phyloP scores from a whole-genome alignment of 2,329 filamentous ascomycete species.

The Venturia carpophila region DNA sequence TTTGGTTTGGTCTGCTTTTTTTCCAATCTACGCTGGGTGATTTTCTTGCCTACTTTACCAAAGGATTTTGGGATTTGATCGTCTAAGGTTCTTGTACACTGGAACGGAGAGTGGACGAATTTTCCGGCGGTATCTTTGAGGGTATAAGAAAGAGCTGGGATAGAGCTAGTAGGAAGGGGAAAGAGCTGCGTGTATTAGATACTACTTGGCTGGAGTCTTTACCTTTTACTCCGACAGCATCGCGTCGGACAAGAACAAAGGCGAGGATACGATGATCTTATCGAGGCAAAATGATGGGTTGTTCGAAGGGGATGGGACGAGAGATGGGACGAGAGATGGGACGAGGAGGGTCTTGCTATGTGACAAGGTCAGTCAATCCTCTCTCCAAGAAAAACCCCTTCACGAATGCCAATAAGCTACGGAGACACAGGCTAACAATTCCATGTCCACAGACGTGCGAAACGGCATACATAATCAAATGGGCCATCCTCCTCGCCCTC shows the following conservation, averaged over 20 bases:
- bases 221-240: neutral
- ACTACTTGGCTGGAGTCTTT: neutral
- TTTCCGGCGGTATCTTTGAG: too few relatives aligned
- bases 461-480: slow-evolving; percentile 61
- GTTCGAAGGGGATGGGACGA: slow-evolving; percentile 10
- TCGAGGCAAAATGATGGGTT: neutral
- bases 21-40: too few relatives aligned
- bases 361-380: slow-evolving; percentile 9
- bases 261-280: slow-evolving; percentile 2
- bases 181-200: neutral
- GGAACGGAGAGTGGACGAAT: too few relatives aligned
- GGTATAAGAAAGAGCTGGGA: too few relatives aligned
- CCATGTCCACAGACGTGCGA: slow-evolving; percentile 26
- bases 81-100: too few relatives aligned
- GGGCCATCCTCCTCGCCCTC: slow-evolving; percentile 58
- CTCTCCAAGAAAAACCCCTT: neutral
- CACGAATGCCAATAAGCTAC: too few relatives aligned
- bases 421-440: neutral
- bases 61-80: too few relatives aligned
- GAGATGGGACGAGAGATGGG: slow-evolving; percentile 9
- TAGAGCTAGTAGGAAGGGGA: neutral
- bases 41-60: too few relatives aligned
- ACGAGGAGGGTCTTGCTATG: slow-evolving; percentile 10
- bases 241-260: neutral
- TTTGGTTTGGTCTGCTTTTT: too few relatives aligned